Evolutionary conservation across 2,329 filamentous ascomycete species (phyloP).

Genomic region (Colletotrichum godetiae): DNA sequence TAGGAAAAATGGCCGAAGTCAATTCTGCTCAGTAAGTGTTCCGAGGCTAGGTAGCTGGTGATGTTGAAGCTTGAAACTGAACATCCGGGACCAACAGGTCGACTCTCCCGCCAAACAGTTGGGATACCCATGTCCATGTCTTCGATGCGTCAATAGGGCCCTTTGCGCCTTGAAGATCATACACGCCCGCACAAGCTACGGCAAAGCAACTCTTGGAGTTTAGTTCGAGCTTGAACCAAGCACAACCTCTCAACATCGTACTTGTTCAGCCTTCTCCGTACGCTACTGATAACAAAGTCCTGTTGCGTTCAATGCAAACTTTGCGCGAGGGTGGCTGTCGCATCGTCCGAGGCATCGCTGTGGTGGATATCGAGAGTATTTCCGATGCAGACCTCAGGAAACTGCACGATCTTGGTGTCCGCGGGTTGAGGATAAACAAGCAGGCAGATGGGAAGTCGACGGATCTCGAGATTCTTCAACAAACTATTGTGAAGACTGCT

Average conservation of each 20-base stretch:
- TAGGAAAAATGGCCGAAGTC: neutral
- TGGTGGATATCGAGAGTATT: neutral
- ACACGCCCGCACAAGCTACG: constrained; percentile 26
- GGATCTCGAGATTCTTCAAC: neutral
- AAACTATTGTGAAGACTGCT: neutral
- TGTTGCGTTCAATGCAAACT: neutral
- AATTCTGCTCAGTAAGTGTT: neutral
- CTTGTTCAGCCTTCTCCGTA: constrained; percentile 21
- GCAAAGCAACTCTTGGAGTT: neutral
- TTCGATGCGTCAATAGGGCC: constrained; percentile 26
- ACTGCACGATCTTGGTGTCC: neutral
- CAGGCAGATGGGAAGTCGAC: neutral
- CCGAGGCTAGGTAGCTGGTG: too few species aligned
- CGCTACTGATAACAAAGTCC: neutral
- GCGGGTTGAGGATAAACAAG: constrained; percentile 14
- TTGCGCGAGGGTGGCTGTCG: neutral
- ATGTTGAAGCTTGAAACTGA: too few species aligned
- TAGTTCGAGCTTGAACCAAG: neutral
- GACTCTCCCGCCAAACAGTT: neutral
- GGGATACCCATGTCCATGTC: constrained; percentile 34
- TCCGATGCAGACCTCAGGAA: neutral
- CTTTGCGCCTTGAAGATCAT: constrained; percentile 11
- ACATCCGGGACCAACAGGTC: too few species aligned
- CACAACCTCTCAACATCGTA: neutral
- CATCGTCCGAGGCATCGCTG: neutral